Conservation (phyloP, 208 protist genomes). For the Angomonas deanei region DNA sequence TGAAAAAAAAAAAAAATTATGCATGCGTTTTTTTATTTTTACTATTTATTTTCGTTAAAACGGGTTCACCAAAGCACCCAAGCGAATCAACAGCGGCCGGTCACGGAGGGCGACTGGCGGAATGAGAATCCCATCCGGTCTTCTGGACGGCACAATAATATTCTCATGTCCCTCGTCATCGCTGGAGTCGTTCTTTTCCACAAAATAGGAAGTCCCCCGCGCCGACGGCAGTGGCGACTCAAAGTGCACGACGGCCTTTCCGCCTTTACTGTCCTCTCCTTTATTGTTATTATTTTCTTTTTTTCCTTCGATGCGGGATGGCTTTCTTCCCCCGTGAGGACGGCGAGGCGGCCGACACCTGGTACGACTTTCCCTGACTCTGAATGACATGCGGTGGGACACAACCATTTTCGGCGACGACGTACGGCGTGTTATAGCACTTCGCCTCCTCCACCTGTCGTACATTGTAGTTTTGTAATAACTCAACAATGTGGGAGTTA, state of each 20-base stretch:
- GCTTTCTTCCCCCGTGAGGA: background rate
- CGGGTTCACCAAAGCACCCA: slow-evolving; percentile 46
- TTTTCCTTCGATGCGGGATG: background rate
- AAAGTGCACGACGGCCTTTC: too few relatives aligned
- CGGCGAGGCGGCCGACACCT: too few relatives aligned
- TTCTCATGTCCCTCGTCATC: slow-evolving; percentile 8
- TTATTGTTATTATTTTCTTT: too few relatives aligned
- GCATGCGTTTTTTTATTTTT: slow-evolving; percentile 7
- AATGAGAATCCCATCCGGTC: slow-evolving; percentile 45
- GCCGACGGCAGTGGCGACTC: background rate
- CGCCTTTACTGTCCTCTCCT: background rate
- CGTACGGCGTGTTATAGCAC: background rate
- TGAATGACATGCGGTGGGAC: slow-evolving; percentile 2
- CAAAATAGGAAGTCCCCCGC: background rate
- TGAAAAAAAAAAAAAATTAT: background rate
- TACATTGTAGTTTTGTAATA: slow-evolving; percentile 56
- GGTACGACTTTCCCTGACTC: background rate
- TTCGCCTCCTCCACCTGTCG: background rate
- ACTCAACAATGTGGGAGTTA: slow-evolving; percentile 65
- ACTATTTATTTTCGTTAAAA: slow-evolving; percentile 22
- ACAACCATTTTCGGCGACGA: background rate
- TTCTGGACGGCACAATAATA: slow-evolving; percentile 16
- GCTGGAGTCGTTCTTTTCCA: background rate
- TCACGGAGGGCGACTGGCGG: slow-evolving; percentile 29
- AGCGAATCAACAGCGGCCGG: slow-evolving; percentile 36